Evolutionary conservation across 164 flowering plant genomes (phyloP), one percentile per base, ranked within the genome.

Genomic region (Chimonanthus praecox): DNA sequence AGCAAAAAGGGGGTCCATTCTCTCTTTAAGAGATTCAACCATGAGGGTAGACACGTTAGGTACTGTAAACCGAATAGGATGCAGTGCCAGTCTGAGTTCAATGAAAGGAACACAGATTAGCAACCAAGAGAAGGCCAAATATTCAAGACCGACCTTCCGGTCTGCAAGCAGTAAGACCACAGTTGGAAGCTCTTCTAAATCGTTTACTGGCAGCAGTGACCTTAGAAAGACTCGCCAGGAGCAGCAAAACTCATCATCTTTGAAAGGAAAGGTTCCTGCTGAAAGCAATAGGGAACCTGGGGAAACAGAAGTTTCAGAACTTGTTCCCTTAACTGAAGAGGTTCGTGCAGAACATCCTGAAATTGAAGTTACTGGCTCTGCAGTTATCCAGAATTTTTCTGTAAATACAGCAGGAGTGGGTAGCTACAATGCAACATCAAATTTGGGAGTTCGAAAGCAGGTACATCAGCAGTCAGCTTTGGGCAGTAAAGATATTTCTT

Each of bases 21-120:
- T 74, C 58, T 67, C 79, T 75, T 70, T 82, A 69, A 83, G 82
- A 73, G 89, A 87, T 82, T 76, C 85, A 6, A 77, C 68, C 80
- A 63, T 60, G 82, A 74, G 66, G 86, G 80, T 64, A 78, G 73
- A 75, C 81, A 74, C 69, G 77, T 74, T 80, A 90, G 82, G 71
- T 81, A 76, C 58, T 89, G 97, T 81, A 89, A n/a, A 79, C 58
- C 82, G 91, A 70, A 69, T 85, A 58, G 92, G 92, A 61, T 92
- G 98, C 80, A 88, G 87, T 76, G 88, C 86, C 70, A 85, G 92
- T 72, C 77, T 85, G 77, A 85, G 86, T 63, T 69, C 85, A 54
- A 75, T 65, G 62, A 87, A 77, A 70, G 78, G 78, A 64, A 60
- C 73, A 16, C 82, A 77, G 62, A 68, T 70, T 73, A 84, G 84